These are phyloP conservation scores for Saturnispora halmiae DNA, from an alignment of 805 yeast species.

Conservation along the genomic window DNA sequence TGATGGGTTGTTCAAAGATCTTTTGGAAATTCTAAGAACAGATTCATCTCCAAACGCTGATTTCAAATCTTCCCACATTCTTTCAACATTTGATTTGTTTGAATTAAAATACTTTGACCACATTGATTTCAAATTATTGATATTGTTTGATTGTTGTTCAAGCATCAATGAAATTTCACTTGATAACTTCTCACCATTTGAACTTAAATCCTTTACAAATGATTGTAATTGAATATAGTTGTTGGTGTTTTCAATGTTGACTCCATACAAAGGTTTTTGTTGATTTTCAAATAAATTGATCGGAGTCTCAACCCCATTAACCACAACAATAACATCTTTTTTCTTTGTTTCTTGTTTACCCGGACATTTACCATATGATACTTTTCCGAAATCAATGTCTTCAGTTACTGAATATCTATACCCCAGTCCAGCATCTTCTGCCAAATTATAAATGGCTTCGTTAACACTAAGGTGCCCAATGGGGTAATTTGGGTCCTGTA, in stretches of 20 bases:
- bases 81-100: constrained; percentile 27
- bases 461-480: constrained; percentile 11
- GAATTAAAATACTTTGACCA: constrained; percentile 24
- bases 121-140: constrained; percentile 10
- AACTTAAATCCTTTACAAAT: constrained; percentile 16
- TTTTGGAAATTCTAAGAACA: constrained; percentile 14
- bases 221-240: constrained; percentile 13
- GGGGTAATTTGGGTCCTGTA: background rate
- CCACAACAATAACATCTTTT: constrained; percentile 28
- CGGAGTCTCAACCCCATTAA: constrained; percentile 36
- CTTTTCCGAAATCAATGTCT: constrained; percentile 10
- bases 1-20: constrained; percentile 29
- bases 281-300: constrained; percentile 21
- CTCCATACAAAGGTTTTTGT: constrained; percentile 18
- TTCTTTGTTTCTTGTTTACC: background rate
- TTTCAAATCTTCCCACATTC: constrained; percentile 32
- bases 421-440: constrained; percentile 1
- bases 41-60: constrained; percentile 13
- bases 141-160: constrained; percentile 10
- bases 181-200: constrained; percentile 21
- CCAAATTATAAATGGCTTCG: constrained; percentile 5
- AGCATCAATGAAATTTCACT: constrained; percentile 22
- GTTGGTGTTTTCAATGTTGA: constrained; percentile 19
- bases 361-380: constrained; percentile 16
- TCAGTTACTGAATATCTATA: background rate